These are phyloP conservation scores for Solanum sejunctum DNA, from an alignment of 257 asterid genomes.

Conservation along the genomic window DNA sequence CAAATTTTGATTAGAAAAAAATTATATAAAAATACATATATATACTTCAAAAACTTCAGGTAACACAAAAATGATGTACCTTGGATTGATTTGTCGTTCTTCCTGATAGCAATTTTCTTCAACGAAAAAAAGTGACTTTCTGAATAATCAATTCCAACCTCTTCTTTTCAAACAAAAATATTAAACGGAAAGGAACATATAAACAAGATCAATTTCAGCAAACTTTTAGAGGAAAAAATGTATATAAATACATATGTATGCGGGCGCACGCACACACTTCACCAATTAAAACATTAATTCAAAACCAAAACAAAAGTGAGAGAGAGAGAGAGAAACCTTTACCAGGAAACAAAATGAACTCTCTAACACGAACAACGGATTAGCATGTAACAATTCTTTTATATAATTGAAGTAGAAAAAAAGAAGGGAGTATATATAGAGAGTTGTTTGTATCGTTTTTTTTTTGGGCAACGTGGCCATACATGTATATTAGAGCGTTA, in stretches of 20 bases:
- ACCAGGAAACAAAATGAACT: too few species aligned
- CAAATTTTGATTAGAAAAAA: neutral
- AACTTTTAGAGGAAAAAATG: neutral
- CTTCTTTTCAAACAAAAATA: neutral
- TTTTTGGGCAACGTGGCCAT: too few species aligned
- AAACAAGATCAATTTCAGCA: neutral
- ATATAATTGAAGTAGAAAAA: too few species aligned
- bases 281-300: neutral
- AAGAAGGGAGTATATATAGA: too few species aligned
- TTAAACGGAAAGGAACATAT: neutral
- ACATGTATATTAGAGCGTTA: too few species aligned
- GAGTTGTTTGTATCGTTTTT: too few species aligned
- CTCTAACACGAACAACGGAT: too few species aligned
- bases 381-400: too few species aligned
- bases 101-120: neutral
- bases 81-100: neutral
- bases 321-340: too few species aligned
- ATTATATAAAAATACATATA: too few species aligned
- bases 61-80: neutral
- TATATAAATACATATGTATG: neutral
- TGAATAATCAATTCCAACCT: neutral
- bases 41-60: neutral
- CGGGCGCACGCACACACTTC: neutral
- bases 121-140: neutral
- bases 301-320: too few species aligned